Evolutionary conservation across 345 rosid genomes (phyloP).

Genomic region (Conringia planisiliqua): DNA sequence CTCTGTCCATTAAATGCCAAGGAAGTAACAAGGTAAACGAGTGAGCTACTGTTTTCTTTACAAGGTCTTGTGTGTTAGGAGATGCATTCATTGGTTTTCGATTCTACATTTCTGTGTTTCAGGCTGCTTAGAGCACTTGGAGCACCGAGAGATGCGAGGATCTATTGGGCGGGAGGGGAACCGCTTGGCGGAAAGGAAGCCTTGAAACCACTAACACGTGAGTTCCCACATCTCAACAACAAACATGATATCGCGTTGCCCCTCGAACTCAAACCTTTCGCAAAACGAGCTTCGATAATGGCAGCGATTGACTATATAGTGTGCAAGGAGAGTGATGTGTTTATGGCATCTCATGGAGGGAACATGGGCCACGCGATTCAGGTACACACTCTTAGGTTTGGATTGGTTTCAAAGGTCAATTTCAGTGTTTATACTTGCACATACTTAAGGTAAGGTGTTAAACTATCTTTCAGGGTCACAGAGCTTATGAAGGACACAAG

Average conservation of each 20-base stretch:
- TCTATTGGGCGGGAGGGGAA: constrained; percentile 96
- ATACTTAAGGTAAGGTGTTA: not conserved
- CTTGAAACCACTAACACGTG: constrained; percentile 54
- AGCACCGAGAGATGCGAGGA: constrained; percentile 65
- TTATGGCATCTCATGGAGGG: constrained; percentile 99
- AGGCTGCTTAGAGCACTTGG: constrained; percentile 95
- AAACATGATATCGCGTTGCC: constrained; percentile 80
- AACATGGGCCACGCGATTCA: constrained; percentile 96
- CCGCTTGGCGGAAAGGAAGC: constrained; percentile 88
- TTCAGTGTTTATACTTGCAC: not conserved
- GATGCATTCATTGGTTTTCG: not conserved
- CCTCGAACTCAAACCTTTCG: constrained; percentile 78
- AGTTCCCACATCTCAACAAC: constrained; percentile 72
- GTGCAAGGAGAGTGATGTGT: constrained; percentile 77
- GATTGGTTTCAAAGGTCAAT: not conserved
- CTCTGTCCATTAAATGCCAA: constrained; percentile 86
- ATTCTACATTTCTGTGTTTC: not conserved
- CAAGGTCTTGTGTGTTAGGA: not conserved
- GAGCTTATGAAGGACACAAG: constrained; percentile 88
- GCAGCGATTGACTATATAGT: constrained; percentile 90
- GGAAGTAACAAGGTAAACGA: constrained; percentile 75
- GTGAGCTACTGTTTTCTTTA: not conserved
- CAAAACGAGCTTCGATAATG: constrained; percentile 72
- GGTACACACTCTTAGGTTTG: constrained; percentile 36
- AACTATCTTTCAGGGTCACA: constrained; percentile 56